Evolutionary conservation across 2,329 filamentous ascomycete species (phyloP).

Genomic region (Drechmeria coniospora): DNA sequence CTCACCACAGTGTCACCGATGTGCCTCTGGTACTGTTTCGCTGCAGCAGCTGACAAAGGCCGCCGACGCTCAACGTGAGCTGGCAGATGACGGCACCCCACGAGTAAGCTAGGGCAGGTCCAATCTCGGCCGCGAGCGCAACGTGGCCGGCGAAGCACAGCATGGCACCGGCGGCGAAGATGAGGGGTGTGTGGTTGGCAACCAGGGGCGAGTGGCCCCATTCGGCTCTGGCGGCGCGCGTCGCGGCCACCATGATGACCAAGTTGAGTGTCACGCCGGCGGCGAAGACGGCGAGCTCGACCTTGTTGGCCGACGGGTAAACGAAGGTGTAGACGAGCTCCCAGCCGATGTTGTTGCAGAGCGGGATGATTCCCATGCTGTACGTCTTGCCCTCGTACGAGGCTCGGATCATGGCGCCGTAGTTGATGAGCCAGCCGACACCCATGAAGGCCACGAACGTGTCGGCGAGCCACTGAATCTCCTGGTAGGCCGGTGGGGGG

Average conservation of each 20-base stretch:
- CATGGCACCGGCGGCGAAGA: slow-evolving; percentile 3
- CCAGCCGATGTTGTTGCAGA: slow-evolving; percentile 7
- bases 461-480: slow-evolving; percentile 6
- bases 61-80: slow-evolving; percentile 4
- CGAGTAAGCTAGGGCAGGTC: slow-evolving; percentile 5
- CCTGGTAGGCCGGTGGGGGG: slow-evolving; percentile 3
- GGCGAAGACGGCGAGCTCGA: slow-evolving; percentile 4
- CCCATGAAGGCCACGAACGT: slow-evolving; percentile 5
- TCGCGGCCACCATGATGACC: slow-evolving; percentile 5
- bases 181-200: slow-evolving; percentile 3
- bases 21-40: slow-evolving; percentile 5
- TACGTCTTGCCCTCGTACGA: slow-evolving; percentile 4
- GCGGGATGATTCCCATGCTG: slow-evolving; percentile 6
- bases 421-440: slow-evolving; percentile 6
- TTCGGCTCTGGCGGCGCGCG: slow-evolving; percentile 3
- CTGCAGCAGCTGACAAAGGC: slow-evolving; percentile 5
- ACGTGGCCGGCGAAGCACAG: slow-evolving; percentile 6
- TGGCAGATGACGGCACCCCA: slow-evolving; percentile 7
- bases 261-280: slow-evolving; percentile 4
- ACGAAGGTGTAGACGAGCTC: slow-evolving; percentile 5
- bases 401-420: slow-evolving; percentile 5
- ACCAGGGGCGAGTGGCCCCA: slow-evolving; percentile 5
- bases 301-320: slow-evolving; percentile 4
- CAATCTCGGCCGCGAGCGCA: slow-evolving; percentile 5
- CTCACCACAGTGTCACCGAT: slow-evolving; percentile 5